A percentile compares a stretch with the other conserved stretches of the same genome.
Evolutionary conservation across 768 basidiomycete genomes (phyloP).

Genomic region (Tricholoma sp.): DNA sequence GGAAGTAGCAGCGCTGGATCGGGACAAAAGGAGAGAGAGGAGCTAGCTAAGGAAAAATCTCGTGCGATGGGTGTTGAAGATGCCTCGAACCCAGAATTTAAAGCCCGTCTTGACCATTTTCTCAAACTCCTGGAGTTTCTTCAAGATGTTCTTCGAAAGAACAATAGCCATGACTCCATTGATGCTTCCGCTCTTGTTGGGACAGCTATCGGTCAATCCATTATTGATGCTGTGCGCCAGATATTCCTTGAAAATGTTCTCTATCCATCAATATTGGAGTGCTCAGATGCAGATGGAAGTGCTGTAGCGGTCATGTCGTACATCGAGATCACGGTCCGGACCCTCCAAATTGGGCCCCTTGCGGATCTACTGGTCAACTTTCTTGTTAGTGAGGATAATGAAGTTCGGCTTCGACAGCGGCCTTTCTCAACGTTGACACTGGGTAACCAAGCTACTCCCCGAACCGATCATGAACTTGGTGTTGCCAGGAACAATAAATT

Average conservation of each 20-base stretch:
- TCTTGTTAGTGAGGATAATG: slow-evolving; percentile 80
- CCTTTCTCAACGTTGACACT: slow-evolving; percentile 42
- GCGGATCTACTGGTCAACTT: slow-evolving; percentile 71
- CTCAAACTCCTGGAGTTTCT: slow-evolving; percentile 88
- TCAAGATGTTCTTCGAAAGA: slow-evolving; percentile 80
- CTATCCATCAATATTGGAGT: slow-evolving; percentile 90
- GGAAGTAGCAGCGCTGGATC: slow-evolving; percentile 55
- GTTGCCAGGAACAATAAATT: slow-evolving; percentile 41
- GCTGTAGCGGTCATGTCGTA: slow-evolving; percentile 96
- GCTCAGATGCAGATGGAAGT: slow-evolving; percentile 90
- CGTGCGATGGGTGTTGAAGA: slow-evolving; percentile 69
- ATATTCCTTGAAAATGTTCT: slow-evolving; percentile 92
- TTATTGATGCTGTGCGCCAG: slow-evolving; percentile 74
- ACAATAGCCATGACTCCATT: slow-evolving; percentile 41
- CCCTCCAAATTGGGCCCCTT: slow-evolving; percentile 62
- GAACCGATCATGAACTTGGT: slow-evolving; percentile 20
- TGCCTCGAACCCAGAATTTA: slow-evolving; percentile 71
- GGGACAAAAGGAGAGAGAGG: slow-evolving; percentile 46
- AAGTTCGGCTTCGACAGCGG: slow-evolving; percentile 39
- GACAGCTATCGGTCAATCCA: slow-evolving; percentile 75
- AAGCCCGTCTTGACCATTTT: slow-evolving; percentile 78
- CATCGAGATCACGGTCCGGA: slow-evolving; percentile 82
- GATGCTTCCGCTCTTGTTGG: slow-evolving; percentile 69
- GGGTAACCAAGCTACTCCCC: slow-evolving; percentile 28
- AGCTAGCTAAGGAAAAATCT: slow-evolving; percentile 40